Evolutionary conservation across 2,329 filamentous ascomycete species (phyloP), one percentile per base, ranked within the genome.

Genomic region (Aspergillus nomiae): DNA sequence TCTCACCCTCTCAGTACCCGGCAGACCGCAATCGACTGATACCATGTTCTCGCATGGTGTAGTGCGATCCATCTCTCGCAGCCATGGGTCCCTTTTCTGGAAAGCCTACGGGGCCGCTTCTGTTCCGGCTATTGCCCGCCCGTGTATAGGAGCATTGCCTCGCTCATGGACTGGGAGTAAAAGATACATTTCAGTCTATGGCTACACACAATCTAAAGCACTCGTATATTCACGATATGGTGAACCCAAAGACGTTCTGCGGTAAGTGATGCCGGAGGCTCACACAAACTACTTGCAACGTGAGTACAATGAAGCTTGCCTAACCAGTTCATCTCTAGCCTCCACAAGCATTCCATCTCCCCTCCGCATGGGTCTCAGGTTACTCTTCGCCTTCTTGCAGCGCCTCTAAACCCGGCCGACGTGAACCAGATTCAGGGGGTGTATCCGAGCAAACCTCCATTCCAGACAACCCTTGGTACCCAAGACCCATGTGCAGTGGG

Each of bases 351-450:
- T 69, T 83, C 82, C 10, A 81, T 84, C 60, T 81, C 81, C 7
- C 75, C 82, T 10, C 81, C 81, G 6, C 73, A 81, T 66, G 90
- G 91, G 55, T 81, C 86, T 60, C 82, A 86, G 66, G 81, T 96
- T 69, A 93, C 94, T 60, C 83, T 99, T 64, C 92, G 92, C 77
- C 90, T 95, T 71, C 91, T 99, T 71, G 92, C 94, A 36, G 89
- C 93, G 1, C 92, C 95, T 62, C 92, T 99, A 78, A 99, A 99
- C 82, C 95, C 95, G 28, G 94, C 95, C 73, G 95, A 99, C 81
- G 92, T 99, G 78, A 99, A 99, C 83, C 94, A 94, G 73, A 92
- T 99, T 73, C 95, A 99, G 83, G 95, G 95, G 68, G 93, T 94
- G 4, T 99, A 99, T 81, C 94, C 94, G 65, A 89, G 89, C 53